Evolutionary conservation across 169 alveolate genomes (phyloP), one percentile per base, ranked within the genome.

Genomic region (Cardiosporidium cionae): DNA sequence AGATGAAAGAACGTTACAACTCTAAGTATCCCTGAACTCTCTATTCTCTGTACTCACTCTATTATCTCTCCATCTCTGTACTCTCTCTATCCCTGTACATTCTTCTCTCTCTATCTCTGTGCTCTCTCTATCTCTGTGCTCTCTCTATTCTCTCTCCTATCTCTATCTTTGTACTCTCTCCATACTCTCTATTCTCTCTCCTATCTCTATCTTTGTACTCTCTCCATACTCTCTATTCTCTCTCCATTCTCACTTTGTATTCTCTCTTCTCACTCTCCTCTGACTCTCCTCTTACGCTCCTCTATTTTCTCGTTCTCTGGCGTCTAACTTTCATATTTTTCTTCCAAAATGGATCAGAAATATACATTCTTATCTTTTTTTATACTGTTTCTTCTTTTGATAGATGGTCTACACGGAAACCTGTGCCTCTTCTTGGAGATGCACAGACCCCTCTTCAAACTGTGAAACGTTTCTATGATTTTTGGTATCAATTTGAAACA

Each of bases 401-500:
- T 76, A 76, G 82, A 52, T 76, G 82, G 82, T 76, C 82, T 6
- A 5, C 29, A 32, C 27, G 70, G 27, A 72, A 72, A 52, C 79
- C 79, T 4, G 84, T 78, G 62, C 85, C 80, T 0, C 7, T 65
- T n/a, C 66, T 79, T 52, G 85, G 79, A 7, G 78, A 71, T 67
- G 33, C 53, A n/a, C 23, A 35, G 27, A 72, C 79, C 32, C 76
- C 71, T 32, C 5, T 64, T 64, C 29, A 28, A n/a, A 54, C 2
- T 32, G 80, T 79, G 63, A 23, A 58, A n/a, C 7, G 16, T 32
- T 79, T 79, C 31, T 79, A 79, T 65, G 68, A 72, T 29, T 79
- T 72, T 62, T 79, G 85, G 85, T 72, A 33, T 44, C 74, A 63
- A 1, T 79, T 72, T 52, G 70, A 72, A 52, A 65, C 81, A 1